Percentiles rank a stretch among this genome's conserved stretches.
Evolutionary conservation across 805 yeast species (phyloP).

Genomic region (Torulaspora quercuum): DNA sequence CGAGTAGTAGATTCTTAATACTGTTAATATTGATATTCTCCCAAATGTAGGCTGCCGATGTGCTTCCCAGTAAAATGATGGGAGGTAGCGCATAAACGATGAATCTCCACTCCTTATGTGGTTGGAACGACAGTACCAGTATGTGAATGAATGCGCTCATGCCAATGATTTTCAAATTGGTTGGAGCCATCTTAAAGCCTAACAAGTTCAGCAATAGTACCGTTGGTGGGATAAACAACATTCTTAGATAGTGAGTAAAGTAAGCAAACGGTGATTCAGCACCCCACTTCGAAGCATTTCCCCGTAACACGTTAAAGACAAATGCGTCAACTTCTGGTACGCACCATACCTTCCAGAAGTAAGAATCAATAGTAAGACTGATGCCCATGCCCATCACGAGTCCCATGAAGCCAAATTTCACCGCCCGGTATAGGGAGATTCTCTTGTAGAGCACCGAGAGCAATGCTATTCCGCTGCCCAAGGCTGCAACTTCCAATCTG

Average conservation of each 20-base stretch:
- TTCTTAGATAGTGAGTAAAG: conserved; percentile 45
- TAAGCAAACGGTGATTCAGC: conserved; percentile 70
- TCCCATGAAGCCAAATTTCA: conserved; percentile 48
- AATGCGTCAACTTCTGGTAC: conserved; percentile 77
- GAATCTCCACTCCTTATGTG: conserved; percentile 95
- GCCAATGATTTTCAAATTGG: conserved; percentile 44
- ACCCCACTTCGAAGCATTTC: conserved; percentile 81
- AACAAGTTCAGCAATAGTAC: conserved; percentile 40
- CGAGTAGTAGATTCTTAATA: conserved; percentile 26
- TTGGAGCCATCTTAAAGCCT: conserved; percentile 40
- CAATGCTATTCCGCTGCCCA: conserved; percentile 49
- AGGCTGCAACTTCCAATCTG: conserved; percentile 63
- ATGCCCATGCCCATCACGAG: conserved; percentile 44
- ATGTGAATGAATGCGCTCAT: conserved; percentile 54
- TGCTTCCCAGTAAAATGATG: conserved; percentile 59
- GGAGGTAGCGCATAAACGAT: conserved; percentile 73
- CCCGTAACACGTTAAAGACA: conserved; percentile 69
- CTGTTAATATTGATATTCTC: conserved; percentile 33
- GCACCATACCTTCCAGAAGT: conserved; percentile 63
- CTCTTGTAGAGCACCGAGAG: conserved; percentile 47
- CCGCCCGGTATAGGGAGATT: conserved; percentile 40
- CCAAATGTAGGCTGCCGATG: conserved; percentile 47
- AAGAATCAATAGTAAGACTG: conserved; percentile 57
- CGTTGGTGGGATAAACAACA: conserved; percentile 46
- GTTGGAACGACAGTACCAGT: conserved; percentile 68